Conservation (phyloP, 2,329 filamentous ascomycete genomes). For the Phymatotrichopsis omnivora region DNA sequence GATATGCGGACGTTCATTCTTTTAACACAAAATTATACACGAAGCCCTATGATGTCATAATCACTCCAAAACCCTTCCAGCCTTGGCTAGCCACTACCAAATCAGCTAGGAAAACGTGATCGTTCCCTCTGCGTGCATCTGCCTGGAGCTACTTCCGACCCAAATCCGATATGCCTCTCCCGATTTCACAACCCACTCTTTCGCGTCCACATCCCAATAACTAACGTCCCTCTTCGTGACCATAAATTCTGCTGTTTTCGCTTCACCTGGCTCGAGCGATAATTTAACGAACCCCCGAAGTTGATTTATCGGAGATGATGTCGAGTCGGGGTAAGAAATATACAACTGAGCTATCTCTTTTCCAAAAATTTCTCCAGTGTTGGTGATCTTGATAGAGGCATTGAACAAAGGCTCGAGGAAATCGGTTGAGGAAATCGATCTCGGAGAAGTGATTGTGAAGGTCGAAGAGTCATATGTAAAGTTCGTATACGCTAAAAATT, state of each 20-base stretch:
- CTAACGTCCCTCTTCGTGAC: slow-evolving; percentile 52
- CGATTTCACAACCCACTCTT: slow-evolving; percentile 44
- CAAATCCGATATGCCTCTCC: slow-evolving; percentile 28
- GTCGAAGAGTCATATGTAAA: slow-evolving; percentile 42
- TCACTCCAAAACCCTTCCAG: too few relatives aligned
- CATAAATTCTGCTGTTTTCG: slow-evolving; percentile 43
- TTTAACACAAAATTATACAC: too few relatives aligned
- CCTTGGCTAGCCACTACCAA: too few relatives aligned
- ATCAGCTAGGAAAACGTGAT: slow-evolving; percentile 20
- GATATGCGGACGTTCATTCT: too few relatives aligned
- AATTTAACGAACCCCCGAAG: slow-evolving; percentile 59
- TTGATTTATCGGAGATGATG: slow-evolving; percentile 51
- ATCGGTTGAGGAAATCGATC: slow-evolving; percentile 27
- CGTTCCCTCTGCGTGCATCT: slow-evolving; percentile 22
- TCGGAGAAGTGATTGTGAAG: slow-evolving; percentile 28
- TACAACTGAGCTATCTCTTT: slow-evolving; percentile 49
- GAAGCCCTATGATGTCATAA: too few relatives aligned
- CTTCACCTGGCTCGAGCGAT: slow-evolving; percentile 45
- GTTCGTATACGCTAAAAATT: slow-evolving; percentile 43
- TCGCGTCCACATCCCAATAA: slow-evolving; percentile 50
- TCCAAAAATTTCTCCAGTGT: slow-evolving; percentile 45
- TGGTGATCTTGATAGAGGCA: slow-evolving; percentile 50
- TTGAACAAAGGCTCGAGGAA: slow-evolving; percentile 54
- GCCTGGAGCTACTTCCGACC: slow-evolving; percentile 25
- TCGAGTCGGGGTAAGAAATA: slow-evolving; percentile 47